phyloP scores from a whole-genome alignment of 176 grass and related monocot genomes.

The Juncus effusus region DNA sequence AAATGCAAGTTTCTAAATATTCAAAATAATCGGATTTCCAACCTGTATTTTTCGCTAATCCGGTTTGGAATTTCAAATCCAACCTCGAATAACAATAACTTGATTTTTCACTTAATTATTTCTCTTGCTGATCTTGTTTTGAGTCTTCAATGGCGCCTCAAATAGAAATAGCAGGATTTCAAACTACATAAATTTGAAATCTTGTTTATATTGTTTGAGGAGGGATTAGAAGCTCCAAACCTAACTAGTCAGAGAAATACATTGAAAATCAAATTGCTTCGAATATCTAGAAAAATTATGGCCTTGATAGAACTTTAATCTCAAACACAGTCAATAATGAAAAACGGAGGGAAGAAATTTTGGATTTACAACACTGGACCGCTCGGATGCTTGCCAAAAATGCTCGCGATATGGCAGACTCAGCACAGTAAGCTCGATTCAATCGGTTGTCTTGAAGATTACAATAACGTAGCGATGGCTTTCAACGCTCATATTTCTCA shows the following conservation, averaged over 20 bases:
- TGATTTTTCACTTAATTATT: no score
- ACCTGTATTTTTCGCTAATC: no score
- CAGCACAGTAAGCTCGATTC: constrained; percentile 24
- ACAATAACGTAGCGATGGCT: constrained; percentile 33
- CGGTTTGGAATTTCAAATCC: no score
- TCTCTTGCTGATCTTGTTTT: no score
- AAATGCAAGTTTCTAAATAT: background rate
- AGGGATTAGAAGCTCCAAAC: background rate
- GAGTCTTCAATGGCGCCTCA: no score
- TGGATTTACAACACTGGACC: constrained; percentile 50
- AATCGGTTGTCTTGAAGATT: constrained; percentile 35
- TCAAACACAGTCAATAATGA: constrained; percentile 30
- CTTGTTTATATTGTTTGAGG: background rate
- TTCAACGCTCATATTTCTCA: constrained; percentile 36
- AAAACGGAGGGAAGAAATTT: constrained; percentile 38
- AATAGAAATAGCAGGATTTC: background rate
- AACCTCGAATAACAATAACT: no score
- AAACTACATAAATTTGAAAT: background rate
- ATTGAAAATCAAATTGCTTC: no score
- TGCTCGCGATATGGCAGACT: constrained; percentile 26
- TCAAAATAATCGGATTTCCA: background rate
- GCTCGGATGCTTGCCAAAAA: constrained; percentile 37
- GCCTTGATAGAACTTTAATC: background rate
- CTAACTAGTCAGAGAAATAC: background rate
- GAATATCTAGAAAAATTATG: background rate